phyloP scores from a whole-genome alignment of 164 flowering plant genomes.

The Tetrastigma voinierianum region DNA sequence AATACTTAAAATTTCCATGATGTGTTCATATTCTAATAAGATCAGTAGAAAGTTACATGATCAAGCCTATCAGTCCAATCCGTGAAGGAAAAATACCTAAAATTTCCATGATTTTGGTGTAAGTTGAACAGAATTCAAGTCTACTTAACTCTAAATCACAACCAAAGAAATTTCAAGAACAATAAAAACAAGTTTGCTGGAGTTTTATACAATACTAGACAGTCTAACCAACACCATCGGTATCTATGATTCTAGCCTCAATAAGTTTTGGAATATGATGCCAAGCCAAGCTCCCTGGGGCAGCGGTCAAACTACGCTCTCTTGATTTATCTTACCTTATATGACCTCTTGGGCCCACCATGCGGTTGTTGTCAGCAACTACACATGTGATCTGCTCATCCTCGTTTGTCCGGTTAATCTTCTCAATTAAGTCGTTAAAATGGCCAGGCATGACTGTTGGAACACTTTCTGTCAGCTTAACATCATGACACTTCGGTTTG shows the following conservation, averaged over 20 bases:
- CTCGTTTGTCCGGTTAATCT: not conserved
- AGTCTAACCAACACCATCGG: constrained; percentile 20
- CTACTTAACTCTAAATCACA: too few relatives aligned
- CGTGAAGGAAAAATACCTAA: too few relatives aligned
- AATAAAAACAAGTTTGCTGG: too few relatives aligned
- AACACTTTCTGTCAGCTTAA: not conserved
- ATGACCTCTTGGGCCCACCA: constrained; percentile 21
- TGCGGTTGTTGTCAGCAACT: constrained; percentile 22
- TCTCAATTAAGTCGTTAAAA: constrained; percentile 15
- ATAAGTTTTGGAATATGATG: constrained; percentile 21
- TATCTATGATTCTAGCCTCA: constrained; percentile 16
- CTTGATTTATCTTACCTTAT: constrained; percentile 18
- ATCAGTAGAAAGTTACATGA: too few relatives aligned
- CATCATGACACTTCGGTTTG: too few relatives aligned
- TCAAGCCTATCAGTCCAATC: too few relatives aligned
- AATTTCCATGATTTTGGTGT: too few relatives aligned
- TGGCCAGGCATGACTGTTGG: constrained; percentile 12
- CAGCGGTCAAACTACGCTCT: constrained; percentile 12
- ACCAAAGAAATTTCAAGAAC: too few relatives aligned
- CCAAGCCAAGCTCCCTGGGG: constrained; percentile 10
- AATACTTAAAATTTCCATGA: too few relatives aligned
- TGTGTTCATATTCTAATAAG: too few relatives aligned
- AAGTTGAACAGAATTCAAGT: too few relatives aligned
- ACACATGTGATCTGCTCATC: constrained; percentile 22
- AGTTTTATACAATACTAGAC: too few relatives aligned